A percentile compares a stretch with the other conserved stretches of the same genome.
These are phyloP conservation scores for Alternaria sp. DNA, from an alignment of 2,329 filamentous ascomycete species.

Conservation along the genomic window DNA sequence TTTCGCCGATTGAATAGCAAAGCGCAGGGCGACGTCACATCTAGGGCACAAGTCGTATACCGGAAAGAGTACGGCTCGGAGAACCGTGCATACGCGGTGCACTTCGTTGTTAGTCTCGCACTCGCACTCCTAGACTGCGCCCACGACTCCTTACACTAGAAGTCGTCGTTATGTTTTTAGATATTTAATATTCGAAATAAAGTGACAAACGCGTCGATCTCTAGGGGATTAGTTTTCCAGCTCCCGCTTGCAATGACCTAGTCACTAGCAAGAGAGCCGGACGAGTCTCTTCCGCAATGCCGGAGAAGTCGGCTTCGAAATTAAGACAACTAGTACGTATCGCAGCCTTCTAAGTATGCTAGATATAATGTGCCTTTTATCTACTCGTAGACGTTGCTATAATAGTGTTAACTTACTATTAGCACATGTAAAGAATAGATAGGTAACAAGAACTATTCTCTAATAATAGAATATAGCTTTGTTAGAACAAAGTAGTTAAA, in stretches of 20 bases:
- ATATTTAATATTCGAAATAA: too few relatives aligned
- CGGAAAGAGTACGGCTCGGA: background rate
- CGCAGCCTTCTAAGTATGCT: too few relatives aligned
- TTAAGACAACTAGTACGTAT: background rate
- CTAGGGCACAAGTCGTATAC: background rate
- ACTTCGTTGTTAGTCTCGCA: background rate
- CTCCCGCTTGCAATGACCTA: too few relatives aligned
- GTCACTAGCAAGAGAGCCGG: background rate
- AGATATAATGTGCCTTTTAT: too few relatives aligned
- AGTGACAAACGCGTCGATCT: too few relatives aligned
- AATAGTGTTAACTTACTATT: too few relatives aligned
- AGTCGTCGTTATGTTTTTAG: background rate
- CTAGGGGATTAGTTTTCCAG: too few relatives aligned
- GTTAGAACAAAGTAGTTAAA: too few relatives aligned
- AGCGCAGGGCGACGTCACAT: background rate
- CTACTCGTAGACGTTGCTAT: too few relatives aligned
- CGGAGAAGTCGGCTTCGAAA: background rate
- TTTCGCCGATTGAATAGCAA: background rate
- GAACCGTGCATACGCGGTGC: background rate
- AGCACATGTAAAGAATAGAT: too few relatives aligned
- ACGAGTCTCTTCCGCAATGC: background rate
- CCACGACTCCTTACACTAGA: accelerated
- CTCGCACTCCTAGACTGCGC: background rate
- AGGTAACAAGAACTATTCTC: too few relatives aligned
- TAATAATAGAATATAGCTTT: too few relatives aligned